A percentile compares a stretch with the other conserved stretches of the same genome.
Conservation (phyloP, 306 rosid genomes). For the Trifolium fragiferum region DNA sequence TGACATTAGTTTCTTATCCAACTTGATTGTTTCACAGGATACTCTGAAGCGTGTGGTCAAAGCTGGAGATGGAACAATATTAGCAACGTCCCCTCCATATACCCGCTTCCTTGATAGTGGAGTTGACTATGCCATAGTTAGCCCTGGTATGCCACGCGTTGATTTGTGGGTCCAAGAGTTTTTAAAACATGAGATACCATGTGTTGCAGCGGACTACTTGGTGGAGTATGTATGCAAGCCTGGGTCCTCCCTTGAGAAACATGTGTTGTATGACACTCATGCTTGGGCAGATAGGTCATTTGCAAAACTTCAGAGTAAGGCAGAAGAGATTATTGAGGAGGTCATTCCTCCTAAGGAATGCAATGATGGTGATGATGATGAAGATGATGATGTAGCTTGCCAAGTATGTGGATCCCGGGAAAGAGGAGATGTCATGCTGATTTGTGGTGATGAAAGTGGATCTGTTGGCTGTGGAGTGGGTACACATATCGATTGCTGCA, state of each 20-base stretch:
- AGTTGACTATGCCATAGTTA: slow-evolving; percentile 76
- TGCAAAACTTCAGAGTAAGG: slow-evolving; percentile 54
- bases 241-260: slow-evolving; percentile 77
- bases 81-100: slow-evolving; percentile 96
- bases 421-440: slow-evolving; percentile 87
- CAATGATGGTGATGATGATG: slow-evolving; percentile 6
- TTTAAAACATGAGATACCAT: slow-evolving; percentile 82
- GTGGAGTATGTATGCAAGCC: slow-evolving; percentile 94
- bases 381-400: slow-evolving; percentile 60
- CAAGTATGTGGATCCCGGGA: slow-evolving; percentile 68
- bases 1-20: slow-evolving; percentile 15
- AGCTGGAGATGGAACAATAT: slow-evolving; percentile 86
- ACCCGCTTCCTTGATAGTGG: slow-evolving; percentile 67
- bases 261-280: slow-evolving; percentile 69
- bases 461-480: slow-evolving; percentile 83
- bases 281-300: slow-evolving; percentile 80
- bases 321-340: slow-evolving; percentile 64
- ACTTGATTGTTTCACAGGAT: slow-evolving; percentile 58
- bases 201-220: slow-evolving; percentile 85
- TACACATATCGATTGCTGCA: slow-evolving; percentile 82
- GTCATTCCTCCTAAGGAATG: slow-evolving; percentile 36
- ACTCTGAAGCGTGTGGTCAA: slow-evolving; percentile 89
- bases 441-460: slow-evolving; percentile 86
- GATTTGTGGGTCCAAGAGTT: slow-evolving; percentile 94
- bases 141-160: slow-evolving; percentile 83